These are phyloP conservation scores for Phytophthora ramorum DNA, from an alignment of 352 stramenopile genomes.

Conservation along the genomic window DNA sequence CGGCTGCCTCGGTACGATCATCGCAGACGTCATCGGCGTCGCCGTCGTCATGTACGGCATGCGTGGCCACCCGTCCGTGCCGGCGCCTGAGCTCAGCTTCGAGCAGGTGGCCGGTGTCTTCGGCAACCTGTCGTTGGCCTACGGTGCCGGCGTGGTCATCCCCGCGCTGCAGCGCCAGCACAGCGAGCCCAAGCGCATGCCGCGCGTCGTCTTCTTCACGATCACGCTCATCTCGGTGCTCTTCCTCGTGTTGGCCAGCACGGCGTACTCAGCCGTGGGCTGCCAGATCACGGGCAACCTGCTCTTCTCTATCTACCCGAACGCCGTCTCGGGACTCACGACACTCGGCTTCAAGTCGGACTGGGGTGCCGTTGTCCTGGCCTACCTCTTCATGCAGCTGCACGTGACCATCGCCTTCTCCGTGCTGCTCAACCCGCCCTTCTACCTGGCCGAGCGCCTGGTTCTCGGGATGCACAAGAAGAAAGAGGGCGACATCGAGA, in stretches of 20 bases:
- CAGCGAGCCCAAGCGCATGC: slow-evolving; percentile 42
- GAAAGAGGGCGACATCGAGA: slow-evolving; percentile 38
- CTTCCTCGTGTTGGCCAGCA: slow-evolving; percentile 42
- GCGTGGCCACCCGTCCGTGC: slow-evolving; percentile 29
- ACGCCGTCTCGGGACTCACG: slow-evolving; percentile 26
- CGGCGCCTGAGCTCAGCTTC: slow-evolving; percentile 22
- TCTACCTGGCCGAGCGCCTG: slow-evolving; percentile 49
- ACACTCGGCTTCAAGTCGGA: slow-evolving; percentile 42
- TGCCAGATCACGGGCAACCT: slow-evolving; percentile 48
- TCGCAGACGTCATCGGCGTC: slow-evolving; percentile 29
- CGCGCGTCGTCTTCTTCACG: slow-evolving; percentile 45
- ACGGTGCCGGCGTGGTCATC: slow-evolving; percentile 27
- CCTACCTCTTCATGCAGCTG: slow-evolving; percentile 58
- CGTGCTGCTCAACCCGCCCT: slow-evolving; percentile 62
- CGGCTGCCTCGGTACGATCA: slow-evolving; percentile 51
- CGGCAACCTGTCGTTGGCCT: slow-evolving; percentile 30
- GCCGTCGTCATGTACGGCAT: slow-evolving; percentile 29
- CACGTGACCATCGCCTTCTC: slow-evolving; percentile 59
- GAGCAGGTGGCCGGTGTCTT: slow-evolving; percentile 26
- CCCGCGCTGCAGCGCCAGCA: slow-evolving; percentile 26
- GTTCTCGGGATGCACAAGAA: slow-evolving; percentile 59
- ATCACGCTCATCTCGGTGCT: slow-evolving; percentile 43
- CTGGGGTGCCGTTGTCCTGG: slow-evolving; percentile 40
- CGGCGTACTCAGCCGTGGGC: slow-evolving; percentile 42
- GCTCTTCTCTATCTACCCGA: slow-evolving; percentile 37